Evolutionary conservation across 108 stramenopile species (phyloP).

Genomic region (Cylindrotheca fusiformis): DNA sequence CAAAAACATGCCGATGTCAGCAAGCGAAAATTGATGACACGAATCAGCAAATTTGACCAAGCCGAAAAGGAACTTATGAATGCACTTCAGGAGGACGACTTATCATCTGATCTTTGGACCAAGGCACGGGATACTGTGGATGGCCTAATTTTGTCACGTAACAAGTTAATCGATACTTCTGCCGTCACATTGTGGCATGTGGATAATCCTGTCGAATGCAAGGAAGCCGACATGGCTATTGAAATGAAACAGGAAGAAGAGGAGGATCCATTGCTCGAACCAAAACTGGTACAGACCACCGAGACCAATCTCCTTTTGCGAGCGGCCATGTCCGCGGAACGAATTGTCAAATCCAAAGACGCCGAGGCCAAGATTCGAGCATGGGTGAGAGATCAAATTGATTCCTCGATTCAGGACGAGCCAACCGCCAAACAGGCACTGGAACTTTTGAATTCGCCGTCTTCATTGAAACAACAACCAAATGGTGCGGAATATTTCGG

Average conservation of each 20-base stretch:
- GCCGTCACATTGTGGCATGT: conserved; percentile 24
- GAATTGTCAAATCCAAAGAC: conserved; percentile 11
- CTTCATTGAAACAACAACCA: neutral
- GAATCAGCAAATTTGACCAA: conserved; percentile 1
- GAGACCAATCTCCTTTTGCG: neutral
- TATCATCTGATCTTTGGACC: conserved; percentile 1
- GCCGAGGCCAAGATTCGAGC: conserved; percentile 26
- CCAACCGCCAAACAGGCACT: neutral
- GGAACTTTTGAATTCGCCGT: neutral
- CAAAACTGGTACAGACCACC: conserved; percentile 4
- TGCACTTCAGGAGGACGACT: neutral
- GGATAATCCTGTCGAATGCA: conserved; percentile 7
- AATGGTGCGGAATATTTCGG: conserved; percentile 3
- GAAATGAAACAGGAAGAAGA: conserved; percentile 9
- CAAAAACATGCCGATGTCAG: neutral
- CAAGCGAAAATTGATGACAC: neutral
- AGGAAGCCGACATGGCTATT: neutral
- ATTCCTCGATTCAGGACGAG: conserved; percentile 17
- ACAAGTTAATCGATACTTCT: conserved; percentile 15
- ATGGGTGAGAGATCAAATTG: conserved; percentile 35
- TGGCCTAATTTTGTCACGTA: conserved; percentile 4
- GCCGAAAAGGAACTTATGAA: neutral
- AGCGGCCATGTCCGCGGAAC: conserved; percentile 8
- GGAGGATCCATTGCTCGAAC: conserved; percentile 14
- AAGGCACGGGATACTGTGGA: conserved; percentile 5